Conservation (phyloP, 768 basidiomycete genomes). For the Amanita inopinata region DNA sequence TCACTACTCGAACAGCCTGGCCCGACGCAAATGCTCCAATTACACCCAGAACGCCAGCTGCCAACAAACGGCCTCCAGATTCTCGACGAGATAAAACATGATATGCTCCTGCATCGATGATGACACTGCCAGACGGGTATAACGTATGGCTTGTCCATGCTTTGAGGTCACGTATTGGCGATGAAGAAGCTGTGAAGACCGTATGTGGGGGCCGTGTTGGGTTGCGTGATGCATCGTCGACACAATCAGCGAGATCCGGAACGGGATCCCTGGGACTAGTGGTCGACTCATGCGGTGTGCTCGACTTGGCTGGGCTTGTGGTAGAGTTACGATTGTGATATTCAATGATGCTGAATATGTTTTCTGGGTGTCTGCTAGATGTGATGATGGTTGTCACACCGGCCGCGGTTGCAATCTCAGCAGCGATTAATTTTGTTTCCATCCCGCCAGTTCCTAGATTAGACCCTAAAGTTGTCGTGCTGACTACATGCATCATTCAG, state of each 20-base stretch:
- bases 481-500: slow-evolving; percentile 43
- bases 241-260: not conserved
- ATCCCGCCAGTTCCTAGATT: slow-evolving; percentile 95
- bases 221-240: not conserved
- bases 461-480: slow-evolving; percentile 86
- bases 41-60: slow-evolving; percentile 83
- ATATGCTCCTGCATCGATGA: slow-evolving; percentile 87
- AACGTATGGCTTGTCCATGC: slow-evolving; percentile 97
- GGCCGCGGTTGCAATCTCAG: slow-evolving; percentile 92
- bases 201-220: slow-evolving; percentile 70
- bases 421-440: slow-evolving; percentile 98
- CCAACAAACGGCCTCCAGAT: slow-evolving; percentile 85
- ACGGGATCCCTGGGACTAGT: slow-evolving; percentile 6
- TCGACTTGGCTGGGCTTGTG: not conserved
- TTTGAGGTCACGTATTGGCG: slow-evolving; percentile 80
- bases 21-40: slow-evolving; percentile 88
- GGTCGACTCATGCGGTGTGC: slow-evolving; percentile 2
- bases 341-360: slow-evolving; percentile 75
- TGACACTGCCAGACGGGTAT: slow-evolving; percentile 76
- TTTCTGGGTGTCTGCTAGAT: slow-evolving; percentile 68
- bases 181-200: slow-evolving; percentile 64
- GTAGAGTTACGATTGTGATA: slow-evolving; percentile 37
- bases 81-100: slow-evolving; percentile 75
- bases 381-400: slow-evolving; percentile 90
- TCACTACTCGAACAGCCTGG: slow-evolving; percentile 83